A percentile compares a stretch with the other conserved stretches of the same genome.
These are phyloP conservation scores for Acanthamoeba quina DNA, from an alignment of 208 protist species.

Conservation along the genomic window DNA sequence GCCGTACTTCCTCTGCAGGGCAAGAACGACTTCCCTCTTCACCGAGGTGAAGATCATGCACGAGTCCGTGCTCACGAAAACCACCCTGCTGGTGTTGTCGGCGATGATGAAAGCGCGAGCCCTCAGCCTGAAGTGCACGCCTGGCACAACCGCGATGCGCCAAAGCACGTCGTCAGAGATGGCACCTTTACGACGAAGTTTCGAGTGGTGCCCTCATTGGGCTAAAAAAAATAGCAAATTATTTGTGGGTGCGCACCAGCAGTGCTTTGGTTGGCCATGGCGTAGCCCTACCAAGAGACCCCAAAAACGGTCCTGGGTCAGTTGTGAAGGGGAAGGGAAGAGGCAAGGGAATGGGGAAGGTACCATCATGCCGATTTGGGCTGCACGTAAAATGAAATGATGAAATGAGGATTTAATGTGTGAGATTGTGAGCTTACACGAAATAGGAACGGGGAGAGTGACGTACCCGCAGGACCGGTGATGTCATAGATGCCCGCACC, in stretches of 20 bases:
- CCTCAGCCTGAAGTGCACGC: slow-evolving; percentile 81
- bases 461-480: slow-evolving; percentile 81
- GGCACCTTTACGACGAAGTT: background rate
- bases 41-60: slow-evolving; percentile 85
- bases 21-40: slow-evolving; percentile 79
- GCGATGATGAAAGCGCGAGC: slow-evolving; percentile 82
- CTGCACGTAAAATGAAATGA: slow-evolving; percentile 41
- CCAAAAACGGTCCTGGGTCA: background rate
- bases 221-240: background rate
- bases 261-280: slow-evolving; percentile 77
- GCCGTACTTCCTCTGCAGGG: slow-evolving; percentile 74
- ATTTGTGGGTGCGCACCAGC: background rate
- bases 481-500: slow-evolving; percentile 85
- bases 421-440: background rate
- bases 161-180: background rate
- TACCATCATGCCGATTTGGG: slow-evolving; percentile 44
- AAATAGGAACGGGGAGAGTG: background rate
- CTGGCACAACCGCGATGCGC: background rate
- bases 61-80: slow-evolving; percentile 82
- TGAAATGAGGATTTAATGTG: background rate
- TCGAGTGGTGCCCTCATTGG: background rate
- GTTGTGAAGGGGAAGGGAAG: background rate
- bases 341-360: background rate
- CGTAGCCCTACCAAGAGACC: slow-evolving; percentile 71
- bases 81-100: slow-evolving; percentile 77